These are phyloP conservation scores for Periconia macrospinosa DNA, from an alignment of 2,329 filamentous ascomycete species.

Conservation along the genomic window DNA sequence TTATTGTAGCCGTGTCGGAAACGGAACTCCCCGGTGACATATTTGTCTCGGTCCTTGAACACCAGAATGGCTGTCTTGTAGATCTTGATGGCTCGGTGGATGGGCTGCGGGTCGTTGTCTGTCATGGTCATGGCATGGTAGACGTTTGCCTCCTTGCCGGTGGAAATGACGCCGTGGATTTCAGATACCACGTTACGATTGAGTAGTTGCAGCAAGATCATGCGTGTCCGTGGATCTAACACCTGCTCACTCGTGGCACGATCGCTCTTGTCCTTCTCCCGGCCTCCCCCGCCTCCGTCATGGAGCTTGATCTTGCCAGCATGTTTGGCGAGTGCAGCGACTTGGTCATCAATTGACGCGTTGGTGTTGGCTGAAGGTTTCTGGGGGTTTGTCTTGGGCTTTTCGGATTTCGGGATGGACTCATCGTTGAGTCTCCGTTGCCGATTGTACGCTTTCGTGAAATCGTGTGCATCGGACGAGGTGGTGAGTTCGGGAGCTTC, in stretches of 20 bases:
- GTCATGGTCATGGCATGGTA: slow-evolving; percentile 79
- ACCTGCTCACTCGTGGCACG: slow-evolving; percentile 94
- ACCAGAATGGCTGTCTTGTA: slow-evolving; percentile 98
- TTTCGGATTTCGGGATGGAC: slow-evolving; percentile 51
- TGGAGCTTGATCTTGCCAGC: slow-evolving; percentile 79
- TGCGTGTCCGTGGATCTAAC: slow-evolving; percentile 87
- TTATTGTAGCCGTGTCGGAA: slow-evolving; percentile 93
- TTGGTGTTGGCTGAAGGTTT: slow-evolving; percentile 74
- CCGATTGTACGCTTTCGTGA: slow-evolving; percentile 87
- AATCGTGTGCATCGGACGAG: slow-evolving; percentile 64
- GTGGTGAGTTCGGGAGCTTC: slow-evolving; percentile 58
- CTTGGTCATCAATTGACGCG: slow-evolving; percentile 82
- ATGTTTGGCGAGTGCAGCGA: slow-evolving; percentile 80
- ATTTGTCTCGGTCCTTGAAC: slow-evolving; percentile 96
- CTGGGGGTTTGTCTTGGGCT: slow-evolving; percentile 72
- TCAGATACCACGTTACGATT: slow-evolving; percentile 87
- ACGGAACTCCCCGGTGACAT: slow-evolving; percentile 90
- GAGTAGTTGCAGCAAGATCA: slow-evolving; percentile 95
- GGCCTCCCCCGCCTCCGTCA: slow-evolving; percentile 52
- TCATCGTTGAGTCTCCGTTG: slow-evolving; percentile 69
- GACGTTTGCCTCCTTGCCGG: slow-evolving; percentile 97
- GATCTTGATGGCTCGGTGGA: slow-evolving; percentile 91
- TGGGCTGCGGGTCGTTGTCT: slow-evolving; percentile 50
- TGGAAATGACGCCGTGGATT: slow-evolving; percentile 92
- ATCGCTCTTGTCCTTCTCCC: slow-evolving; percentile 83